Evolutionary conservation across 116 monocot species (phyloP).

Genomic region (Thalassia testudinum): DNA sequence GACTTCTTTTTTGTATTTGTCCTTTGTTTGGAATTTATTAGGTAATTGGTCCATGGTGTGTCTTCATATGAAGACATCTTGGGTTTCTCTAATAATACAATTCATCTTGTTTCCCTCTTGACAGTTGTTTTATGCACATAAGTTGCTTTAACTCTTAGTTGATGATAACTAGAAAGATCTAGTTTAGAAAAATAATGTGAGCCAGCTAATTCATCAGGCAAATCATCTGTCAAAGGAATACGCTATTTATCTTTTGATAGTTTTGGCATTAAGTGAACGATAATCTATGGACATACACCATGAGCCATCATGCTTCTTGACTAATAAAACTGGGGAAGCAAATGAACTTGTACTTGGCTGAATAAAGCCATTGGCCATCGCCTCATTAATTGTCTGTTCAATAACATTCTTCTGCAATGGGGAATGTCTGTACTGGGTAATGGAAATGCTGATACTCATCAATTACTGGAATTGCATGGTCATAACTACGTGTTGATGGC

Average conservation of each 20-base stretch:
- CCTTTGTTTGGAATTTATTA: no score
- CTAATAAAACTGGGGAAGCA: background rate
- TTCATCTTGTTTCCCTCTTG: no score
- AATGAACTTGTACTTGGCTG: background rate
- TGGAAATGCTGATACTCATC: background rate
- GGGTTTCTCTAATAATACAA: no score
- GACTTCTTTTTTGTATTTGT: no score
- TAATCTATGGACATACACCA: conserved; percentile 2
- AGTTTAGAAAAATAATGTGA: conserved; percentile 2
- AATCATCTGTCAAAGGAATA: conserved; percentile 5
- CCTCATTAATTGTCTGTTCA: background rate
- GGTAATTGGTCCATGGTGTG: no score
- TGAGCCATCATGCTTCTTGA: no score
- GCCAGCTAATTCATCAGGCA: background rate
- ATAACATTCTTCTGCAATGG: background rate
- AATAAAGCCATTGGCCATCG: background rate
- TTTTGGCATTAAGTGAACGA: background rate
- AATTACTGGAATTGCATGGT: background rate
- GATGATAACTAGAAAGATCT: background rate
- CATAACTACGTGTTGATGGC: no score
- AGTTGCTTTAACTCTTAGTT: background rate
- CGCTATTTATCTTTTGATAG: conserved; percentile 1
- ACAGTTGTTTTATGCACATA: conserved; percentile 1
- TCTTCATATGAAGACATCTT: no score
- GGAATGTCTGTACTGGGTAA: background rate